Base-by-base conservation (phyloP, 169 alveolate genomes). In the Perkinsus chesapeaki region DNA sequence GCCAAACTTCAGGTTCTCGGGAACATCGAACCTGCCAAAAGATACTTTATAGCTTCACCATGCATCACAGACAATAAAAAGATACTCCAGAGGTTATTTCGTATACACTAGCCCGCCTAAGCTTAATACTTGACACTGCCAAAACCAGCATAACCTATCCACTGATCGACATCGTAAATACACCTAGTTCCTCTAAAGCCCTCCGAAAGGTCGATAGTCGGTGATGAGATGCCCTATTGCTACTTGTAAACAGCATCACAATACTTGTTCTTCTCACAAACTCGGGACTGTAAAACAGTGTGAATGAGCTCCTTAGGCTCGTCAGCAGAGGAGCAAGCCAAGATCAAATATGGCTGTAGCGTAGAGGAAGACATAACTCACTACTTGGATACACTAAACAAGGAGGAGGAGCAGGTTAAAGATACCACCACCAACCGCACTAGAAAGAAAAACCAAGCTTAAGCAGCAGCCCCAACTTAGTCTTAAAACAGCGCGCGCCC, bases 1-100 rank as follows among this genome's bases (percentile, higher is more conserved):
- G n/a, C 97, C 97, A 43, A 96, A 95, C 93, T 96, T 96, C 39
- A 96, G 94, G 36, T 93, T 92, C 92, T 94, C 93, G 23, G 97
- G 97, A 93, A 95, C 94, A 39, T 95, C 96, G 93, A 96, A 92
- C 48, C 95, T 95, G 60, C 12, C 27, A 16, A 34, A 60, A 60
- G 27, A 60, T 0, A 5, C 12, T 27, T 7, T 5, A 60, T n/a
- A 60, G 27, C 82, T 20, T 9, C 60, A 43, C 5, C 60, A 43
- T 9, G 60, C 16, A 43, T 43, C 16, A 5, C 60, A 43, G 23
- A 16, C 60, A 9, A 43, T 5, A 43, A 16, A 43, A 5, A 43
- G 16, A 5, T 9, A 43, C 5, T 5, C 60, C 82, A 12, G 12
- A n/a, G n/a, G n/a, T n/a, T n/a, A n/a, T n/a, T n/a, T n/a, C n/a